Conservation (phyloP, 2,329 filamentous ascomycete species). For the Exophiala phaeomuriformis region DNA sequence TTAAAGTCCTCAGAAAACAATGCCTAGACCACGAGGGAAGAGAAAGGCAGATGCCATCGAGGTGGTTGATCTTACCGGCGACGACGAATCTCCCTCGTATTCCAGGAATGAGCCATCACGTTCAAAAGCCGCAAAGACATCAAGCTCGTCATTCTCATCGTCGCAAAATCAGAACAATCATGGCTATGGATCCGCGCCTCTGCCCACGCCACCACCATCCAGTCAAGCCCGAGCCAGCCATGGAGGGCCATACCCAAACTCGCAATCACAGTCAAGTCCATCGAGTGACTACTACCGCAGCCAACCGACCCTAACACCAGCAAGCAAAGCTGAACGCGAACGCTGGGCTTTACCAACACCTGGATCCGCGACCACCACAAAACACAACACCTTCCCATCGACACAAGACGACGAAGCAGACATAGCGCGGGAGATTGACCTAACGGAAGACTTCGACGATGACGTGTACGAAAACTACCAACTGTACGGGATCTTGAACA, state of each 20-base stretch:
- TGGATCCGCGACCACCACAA: too few relatives aligned
- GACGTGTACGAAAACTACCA: constrained; percentile 32
- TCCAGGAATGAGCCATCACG: not conserved
- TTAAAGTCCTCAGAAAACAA: not conserved
- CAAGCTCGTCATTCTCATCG: constrained; percentile 7
- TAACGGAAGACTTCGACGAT: constrained; percentile 33
- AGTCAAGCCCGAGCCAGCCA: constrained; percentile 7
- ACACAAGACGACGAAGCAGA: constrained; percentile 28
- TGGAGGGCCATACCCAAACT: not conserved
- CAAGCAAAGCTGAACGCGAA: constrained; percentile 8
- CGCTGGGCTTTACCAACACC: constrained; percentile 3
- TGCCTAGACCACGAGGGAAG: constrained; percentile 1
- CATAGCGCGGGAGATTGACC: constrained; percentile 27
- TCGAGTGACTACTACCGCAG: not conserved
- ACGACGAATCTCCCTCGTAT: constrained; percentile 6
- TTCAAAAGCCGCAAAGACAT: constrained; percentile 5
- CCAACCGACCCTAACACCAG: constrained; percentile 1
- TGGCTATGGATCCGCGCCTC: not conserved
- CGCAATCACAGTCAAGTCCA: constrained; percentile 4
- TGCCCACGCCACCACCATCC: constrained; percentile 21
- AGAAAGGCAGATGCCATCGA: constrained; percentile 14
- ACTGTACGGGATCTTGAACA: constrained; percentile 40
- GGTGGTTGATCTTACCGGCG: constrained; percentile 19
- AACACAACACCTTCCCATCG: constrained; percentile 1
- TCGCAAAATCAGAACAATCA: constrained; percentile 1